These are phyloP conservation scores for Apiotrichum laibachii DNA, from an alignment of 1,284 basidiomycete genomes.

Conservation along the genomic window DNA sequence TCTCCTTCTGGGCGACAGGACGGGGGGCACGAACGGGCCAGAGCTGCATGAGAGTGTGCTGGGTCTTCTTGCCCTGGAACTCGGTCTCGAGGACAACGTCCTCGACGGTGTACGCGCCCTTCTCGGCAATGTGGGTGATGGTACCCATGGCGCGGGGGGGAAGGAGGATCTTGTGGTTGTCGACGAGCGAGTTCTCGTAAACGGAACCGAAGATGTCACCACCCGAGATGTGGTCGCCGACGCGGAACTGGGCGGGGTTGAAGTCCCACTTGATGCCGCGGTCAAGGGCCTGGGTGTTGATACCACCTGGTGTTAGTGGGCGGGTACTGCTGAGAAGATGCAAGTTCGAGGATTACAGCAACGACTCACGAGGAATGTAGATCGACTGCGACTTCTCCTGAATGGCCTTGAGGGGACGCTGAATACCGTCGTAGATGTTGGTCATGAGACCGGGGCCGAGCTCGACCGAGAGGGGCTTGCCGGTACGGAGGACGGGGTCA, in stretches of 20 bases:
- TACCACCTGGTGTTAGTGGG: slow-evolving; percentile 58
- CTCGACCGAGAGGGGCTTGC: slow-evolving; percentile 96
- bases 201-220: slow-evolving; percentile 95
- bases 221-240: slow-evolving; percentile 95
- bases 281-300: slow-evolving; percentile 94
- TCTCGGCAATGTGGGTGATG: slow-evolving; percentile 89
- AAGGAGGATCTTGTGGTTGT: slow-evolving; percentile 97
- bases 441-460: slow-evolving; percentile 96
- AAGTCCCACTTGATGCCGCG: slow-evolving; percentile 93
- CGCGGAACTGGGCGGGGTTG: slow-evolving; percentile 75
- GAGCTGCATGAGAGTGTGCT: slow-evolving; percentile 94
- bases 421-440: slow-evolving; percentile 98
- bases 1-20: slow-evolving; percentile 90
- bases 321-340: neutral
- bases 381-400: slow-evolving; percentile 96
- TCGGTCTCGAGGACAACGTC: slow-evolving; percentile 96
- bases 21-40: slow-evolving; percentile 99
- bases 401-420: slow-evolving; percentile 85
- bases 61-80: slow-evolving; percentile 90
- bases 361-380: slow-evolving; percentile 76
- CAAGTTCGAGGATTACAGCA: neutral
- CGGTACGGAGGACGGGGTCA: slow-evolving; percentile 94
- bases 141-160: slow-evolving; percentile 91
- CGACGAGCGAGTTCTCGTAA: slow-evolving; percentile 94
- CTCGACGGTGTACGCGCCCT: slow-evolving; percentile 91